These are phyloP conservation scores for Salix viminalis DNA, from an alignment of 345 rosid genomes.

Conservation along the genomic window DNA sequence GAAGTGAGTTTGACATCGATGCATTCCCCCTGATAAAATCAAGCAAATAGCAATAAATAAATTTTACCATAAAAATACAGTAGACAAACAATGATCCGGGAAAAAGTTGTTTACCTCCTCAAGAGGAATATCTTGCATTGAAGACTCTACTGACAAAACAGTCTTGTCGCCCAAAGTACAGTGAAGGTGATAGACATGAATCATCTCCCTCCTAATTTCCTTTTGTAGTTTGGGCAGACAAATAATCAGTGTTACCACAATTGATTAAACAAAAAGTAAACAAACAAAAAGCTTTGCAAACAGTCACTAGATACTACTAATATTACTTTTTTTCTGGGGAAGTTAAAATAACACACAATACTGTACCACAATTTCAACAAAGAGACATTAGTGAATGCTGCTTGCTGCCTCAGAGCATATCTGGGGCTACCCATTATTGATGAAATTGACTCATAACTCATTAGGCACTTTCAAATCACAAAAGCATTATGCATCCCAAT, in stretches of 20 bases:
- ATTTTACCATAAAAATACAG: background rate
- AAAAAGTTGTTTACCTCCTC: slow-evolving; percentile 50
- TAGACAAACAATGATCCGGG: background rate
- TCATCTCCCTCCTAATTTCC: slow-evolving; percentile 53
- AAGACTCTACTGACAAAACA: slow-evolving; percentile 45
- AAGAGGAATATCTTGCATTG: slow-evolving; percentile 47
- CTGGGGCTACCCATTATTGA: no score
- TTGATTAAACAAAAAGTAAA: background rate
- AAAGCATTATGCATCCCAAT: no score
- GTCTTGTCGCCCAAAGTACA: slow-evolving; percentile 42
- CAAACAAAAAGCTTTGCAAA: background rate
- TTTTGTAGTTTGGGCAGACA: slow-evolving; percentile 29
- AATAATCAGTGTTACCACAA: slow-evolving; percentile 7
- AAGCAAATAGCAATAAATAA: slow-evolving; percentile 8
- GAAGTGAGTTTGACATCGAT: slow-evolving; percentile 71
- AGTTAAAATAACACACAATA: background rate
- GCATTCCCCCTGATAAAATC: slow-evolving; percentile 58
- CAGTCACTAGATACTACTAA: background rate
- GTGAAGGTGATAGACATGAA: slow-evolving; percentile 47
- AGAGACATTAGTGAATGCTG: background rate
- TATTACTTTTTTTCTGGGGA: no score
- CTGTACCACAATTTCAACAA: background rate
- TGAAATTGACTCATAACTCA: no score
- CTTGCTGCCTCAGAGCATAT: no score
- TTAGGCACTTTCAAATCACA: no score